phyloP scores from a whole-genome alignment of 73 alveolate species.

The Paramecium tetraurelia region DNA sequence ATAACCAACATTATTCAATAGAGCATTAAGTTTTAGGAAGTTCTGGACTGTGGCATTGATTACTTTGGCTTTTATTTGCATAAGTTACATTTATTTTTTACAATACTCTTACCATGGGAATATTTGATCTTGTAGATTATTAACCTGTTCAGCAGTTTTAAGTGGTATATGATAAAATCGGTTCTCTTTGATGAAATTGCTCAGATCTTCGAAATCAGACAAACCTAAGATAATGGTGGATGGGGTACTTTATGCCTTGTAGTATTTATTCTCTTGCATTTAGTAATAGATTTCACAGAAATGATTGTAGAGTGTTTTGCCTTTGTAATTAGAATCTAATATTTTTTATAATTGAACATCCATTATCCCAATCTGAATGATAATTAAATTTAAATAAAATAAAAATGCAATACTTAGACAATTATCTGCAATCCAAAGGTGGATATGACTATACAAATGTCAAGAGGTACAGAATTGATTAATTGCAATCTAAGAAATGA shows the following conservation, averaged over 20 bases:
- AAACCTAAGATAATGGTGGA: neutral
- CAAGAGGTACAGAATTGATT: neutral
- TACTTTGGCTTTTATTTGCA: neutral
- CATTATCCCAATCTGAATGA: neutral
- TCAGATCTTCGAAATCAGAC: conserved; percentile 8
- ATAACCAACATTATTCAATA: neutral
- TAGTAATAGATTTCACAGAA: neutral
- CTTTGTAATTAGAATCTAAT: neutral
- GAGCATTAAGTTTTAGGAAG: neutral
- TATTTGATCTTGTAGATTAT: neutral
- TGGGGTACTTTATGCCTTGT: neutral
- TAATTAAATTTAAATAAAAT: neutral
- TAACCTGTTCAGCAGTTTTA: neutral
- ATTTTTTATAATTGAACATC: neutral
- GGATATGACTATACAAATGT: conserved; percentile 23
- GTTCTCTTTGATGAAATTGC: conserved; percentile 9
- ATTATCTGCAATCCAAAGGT: neutral
- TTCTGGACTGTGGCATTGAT: neutral
- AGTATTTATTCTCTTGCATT: conserved; percentile 6
- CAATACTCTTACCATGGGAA: neutral
- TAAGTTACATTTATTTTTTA: neutral
- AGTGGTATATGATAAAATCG: conserved; percentile 9
- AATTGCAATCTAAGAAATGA: neutral
- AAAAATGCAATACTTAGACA: neutral
- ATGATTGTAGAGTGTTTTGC: neutral